These are phyloP conservation scores for Harringtonia aguacate DNA, from an alignment of 2,329 filamentous ascomycete genomes.

Conservation along the genomic window DNA sequence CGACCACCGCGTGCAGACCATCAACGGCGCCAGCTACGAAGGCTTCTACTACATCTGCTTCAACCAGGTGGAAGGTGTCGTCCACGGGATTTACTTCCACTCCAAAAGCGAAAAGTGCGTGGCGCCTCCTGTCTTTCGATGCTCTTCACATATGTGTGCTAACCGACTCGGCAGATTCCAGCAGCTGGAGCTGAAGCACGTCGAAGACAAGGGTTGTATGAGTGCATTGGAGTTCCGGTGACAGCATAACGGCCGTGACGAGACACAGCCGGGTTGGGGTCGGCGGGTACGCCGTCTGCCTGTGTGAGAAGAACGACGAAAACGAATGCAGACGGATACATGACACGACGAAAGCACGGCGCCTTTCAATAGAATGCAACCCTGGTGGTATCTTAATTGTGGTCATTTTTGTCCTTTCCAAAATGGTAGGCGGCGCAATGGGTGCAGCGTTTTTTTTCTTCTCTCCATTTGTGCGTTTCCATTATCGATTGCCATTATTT, in stretches of 20 bases:
- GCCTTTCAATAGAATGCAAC: not conserved
- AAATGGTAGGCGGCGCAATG: slow-evolving; percentile 1
- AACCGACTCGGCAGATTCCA: slow-evolving; percentile 55
- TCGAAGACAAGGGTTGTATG: slow-evolving; percentile 74
- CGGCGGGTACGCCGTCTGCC: not conserved
- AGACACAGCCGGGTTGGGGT: no score
- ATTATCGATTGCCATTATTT: no score
- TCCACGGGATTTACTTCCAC: slow-evolving; percentile 96
- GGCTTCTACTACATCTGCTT: slow-evolving; percentile 99
- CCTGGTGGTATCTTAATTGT: no score
- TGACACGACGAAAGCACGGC: not conserved
- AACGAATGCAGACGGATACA: not conserved
- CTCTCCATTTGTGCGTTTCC: slow-evolving; percentile 9
- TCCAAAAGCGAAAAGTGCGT: slow-evolving; percentile 93
- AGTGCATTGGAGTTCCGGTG: slow-evolving; percentile 81
- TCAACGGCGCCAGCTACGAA: slow-evolving; percentile 91
- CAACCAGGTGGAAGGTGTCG: slow-evolving; percentile 76
- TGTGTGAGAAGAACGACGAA: not conserved
- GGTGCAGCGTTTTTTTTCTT: slow-evolving; percentile 6
- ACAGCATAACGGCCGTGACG: slow-evolving; percentile 18
- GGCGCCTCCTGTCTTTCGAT: not conserved
- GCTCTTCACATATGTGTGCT: not conserved
- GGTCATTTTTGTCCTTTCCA: not conserved
- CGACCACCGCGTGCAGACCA: slow-evolving; percentile 82
- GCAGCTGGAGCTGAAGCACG: slow-evolving; percentile 82